Evolutionary conservation across 2,329 filamentous ascomycete species (phyloP), one percentile per base, ranked within the genome.

Genomic region (Dothistroma septosporum): DNA sequence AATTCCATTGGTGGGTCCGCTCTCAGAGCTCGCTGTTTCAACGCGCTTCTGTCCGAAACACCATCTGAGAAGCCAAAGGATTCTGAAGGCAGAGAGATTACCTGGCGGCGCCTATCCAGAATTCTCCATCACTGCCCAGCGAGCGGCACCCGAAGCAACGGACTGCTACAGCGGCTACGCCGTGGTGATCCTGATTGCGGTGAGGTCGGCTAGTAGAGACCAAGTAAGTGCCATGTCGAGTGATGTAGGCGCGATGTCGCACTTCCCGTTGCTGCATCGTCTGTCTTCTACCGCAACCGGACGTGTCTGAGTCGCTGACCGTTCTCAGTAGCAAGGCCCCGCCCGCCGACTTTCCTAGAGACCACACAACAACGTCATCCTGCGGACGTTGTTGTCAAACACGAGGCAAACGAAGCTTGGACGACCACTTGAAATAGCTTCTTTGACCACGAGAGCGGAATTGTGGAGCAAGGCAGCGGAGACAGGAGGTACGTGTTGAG

Each of bases 401-500:
- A 50, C 47, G 47, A 50, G 47, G 47, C 47, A 31, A 16, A 24
- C 21, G 10, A 50, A 53, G 28, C 50, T 53, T 32, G 11, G n/a
- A 19, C 11, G 16, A 22, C 7, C 12, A 35, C 50, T 21, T 21
- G 24, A 14, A 35, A 35, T 19, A 31, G 50, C 50, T 28, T 16
- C 31, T 7, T 35, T 21, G 28, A 35, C 41, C 22, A 32, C 21
- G 10, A 35, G n/a, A 16, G 33, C 47, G 47, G 6, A 28, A 31
- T 28, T n/a, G 28, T 9, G 12, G 47, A 53, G n/a, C 24, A 28
- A 35, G 50, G 16, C 21, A 21, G 22, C 5, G 16, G 50, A 53
- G 11, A 53, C 50, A 53, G 50, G 50, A 53, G 50, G 50, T 53
- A 35, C 24, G 50, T 53, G 31, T 10, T 31, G 11, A n/a, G 41